phyloP scores from a whole-genome alignment of 306 rosid species.

The Citrullus mucosospermus region DNA sequence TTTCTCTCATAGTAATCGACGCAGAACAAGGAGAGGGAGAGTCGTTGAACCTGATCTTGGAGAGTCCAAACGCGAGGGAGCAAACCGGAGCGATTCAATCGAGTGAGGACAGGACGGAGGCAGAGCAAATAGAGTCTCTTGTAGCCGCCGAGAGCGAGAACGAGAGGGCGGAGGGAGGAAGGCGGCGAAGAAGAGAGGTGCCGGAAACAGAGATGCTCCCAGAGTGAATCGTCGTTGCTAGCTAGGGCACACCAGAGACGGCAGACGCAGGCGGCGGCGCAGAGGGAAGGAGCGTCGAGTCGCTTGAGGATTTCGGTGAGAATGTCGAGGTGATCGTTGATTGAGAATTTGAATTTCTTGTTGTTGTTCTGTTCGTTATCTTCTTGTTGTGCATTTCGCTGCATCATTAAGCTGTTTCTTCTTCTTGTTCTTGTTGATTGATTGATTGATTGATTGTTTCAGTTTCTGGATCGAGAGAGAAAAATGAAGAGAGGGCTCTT shows the following conservation, averaged over 20 bases:
- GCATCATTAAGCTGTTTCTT: constrained; percentile 2
- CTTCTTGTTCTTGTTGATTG: not conserved
- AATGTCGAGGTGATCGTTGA: constrained; percentile 86
- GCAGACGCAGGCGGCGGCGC: constrained; percentile 79
- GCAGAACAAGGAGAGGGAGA: constrained; percentile 77
- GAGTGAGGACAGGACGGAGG: constrained; percentile 66
- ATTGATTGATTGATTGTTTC: too few relatives aligned
- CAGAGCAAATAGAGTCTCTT: constrained; percentile 74
- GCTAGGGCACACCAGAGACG: constrained; percentile 71
- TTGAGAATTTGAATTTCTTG: constrained; percentile 29
- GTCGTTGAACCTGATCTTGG: constrained; percentile 49
- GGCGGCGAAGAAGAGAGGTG: constrained; percentile 49
- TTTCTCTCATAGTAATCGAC: constrained; percentile 43
- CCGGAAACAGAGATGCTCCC: constrained; percentile 88
- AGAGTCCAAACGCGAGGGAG: constrained; percentile 50
- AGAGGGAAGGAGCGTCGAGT: constrained; percentile 81
- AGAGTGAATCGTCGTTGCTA: constrained; percentile 50
- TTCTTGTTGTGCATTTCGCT: constrained; percentile 5
- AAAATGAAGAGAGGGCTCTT: not conserved
- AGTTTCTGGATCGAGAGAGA: not conserved
- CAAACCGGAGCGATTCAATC: constrained; percentile 52
- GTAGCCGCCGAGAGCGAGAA: constrained; percentile 85
- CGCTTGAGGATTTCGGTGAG: constrained; percentile 73
- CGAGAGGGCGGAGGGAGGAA: constrained; percentile 32
- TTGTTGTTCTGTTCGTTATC: constrained; percentile 5